These are phyloP conservation scores for Phytopythium sindhum DNA, from an alignment of 352 stramenopile genomes.

Conservation along the genomic window DNA sequence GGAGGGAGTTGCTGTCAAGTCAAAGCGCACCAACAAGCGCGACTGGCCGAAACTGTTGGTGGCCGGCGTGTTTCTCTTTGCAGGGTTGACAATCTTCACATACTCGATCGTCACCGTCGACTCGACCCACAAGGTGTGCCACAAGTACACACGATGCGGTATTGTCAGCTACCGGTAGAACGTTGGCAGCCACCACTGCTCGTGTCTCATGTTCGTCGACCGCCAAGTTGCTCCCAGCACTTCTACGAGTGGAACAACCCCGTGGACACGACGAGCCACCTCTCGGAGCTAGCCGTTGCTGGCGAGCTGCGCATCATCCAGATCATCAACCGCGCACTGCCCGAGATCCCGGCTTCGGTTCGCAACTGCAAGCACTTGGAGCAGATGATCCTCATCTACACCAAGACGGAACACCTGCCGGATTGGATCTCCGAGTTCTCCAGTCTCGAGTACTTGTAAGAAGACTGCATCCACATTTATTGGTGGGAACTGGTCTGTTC, in stretches of 20 bases:
- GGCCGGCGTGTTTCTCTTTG: slow-evolving; percentile 26
- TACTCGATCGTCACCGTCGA: slow-evolving; percentile 30
- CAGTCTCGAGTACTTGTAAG: slow-evolving; percentile 36
- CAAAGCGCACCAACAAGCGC: slow-evolving; percentile 13
- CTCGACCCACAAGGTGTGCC: slow-evolving; percentile 24
- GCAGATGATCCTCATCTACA: slow-evolving; percentile 37
- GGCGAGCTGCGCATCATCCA: slow-evolving; percentile 42
- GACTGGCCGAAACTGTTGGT: slow-evolving; percentile 22
- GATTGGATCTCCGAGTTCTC: slow-evolving; percentile 28
- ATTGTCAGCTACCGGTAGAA: slow-evolving; percentile 44
- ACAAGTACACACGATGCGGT: slow-evolving; percentile 30
- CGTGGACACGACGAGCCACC: slow-evolving; percentile 25
- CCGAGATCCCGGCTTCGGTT: slow-evolving; percentile 30
- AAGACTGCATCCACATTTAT: not conserved
- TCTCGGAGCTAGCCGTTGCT: slow-evolving; percentile 22
- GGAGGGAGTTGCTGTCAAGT: slow-evolving; percentile 4
- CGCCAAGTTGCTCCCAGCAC: slow-evolving; percentile 20
- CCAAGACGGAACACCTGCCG: slow-evolving; percentile 27
- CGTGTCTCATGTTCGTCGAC: slow-evolving; percentile 41
- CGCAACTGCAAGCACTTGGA: slow-evolving; percentile 27
- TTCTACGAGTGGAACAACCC: slow-evolving; percentile 41
- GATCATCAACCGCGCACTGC: slow-evolving; percentile 42
- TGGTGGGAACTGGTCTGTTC: not conserved
- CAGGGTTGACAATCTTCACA: slow-evolving; percentile 18
- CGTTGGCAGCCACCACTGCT: slow-evolving; percentile 22